Base-by-base conservation (phyloP, 768 basidiomycete genomes). In the Pulveroboletus sp. region DNA sequence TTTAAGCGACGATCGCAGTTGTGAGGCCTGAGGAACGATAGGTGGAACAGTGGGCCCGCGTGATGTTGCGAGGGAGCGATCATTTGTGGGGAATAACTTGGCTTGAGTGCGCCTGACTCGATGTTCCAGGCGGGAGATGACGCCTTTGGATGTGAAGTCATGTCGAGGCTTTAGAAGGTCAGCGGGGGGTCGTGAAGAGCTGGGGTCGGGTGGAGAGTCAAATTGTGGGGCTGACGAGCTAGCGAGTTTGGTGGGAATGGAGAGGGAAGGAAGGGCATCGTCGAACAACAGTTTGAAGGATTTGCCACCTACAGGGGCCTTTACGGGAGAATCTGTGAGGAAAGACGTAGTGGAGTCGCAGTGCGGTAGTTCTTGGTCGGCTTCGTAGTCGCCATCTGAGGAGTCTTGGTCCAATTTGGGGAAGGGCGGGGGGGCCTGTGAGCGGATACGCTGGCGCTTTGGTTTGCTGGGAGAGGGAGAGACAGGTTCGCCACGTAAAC, bases 381-480 rank as follows among this genome's bases (percentile, higher is more conserved):
- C 55, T 21, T 72, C 72, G 34, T 71, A 69, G 49, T 70, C 72
- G 6, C 68, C 69, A 32, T 69, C 29, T 17, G 63, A 65, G 33
- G 58, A 56, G 41, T 66, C 57, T 6, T 44, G 51, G 5, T 56
- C 66, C 33, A 61, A 53, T 37, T 59, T 66, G 35, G 73, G 57
- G 51, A 77, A 71, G 16, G 73, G 63, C 35, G 75, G 64, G 27
- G 58, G 56, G 9, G 66, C 64, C 17, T 75, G 75, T 6, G 77
- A 71, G 32, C 64, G 62, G 43, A 81, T 62, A 35, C 85, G 85
- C 61, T 76, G 76, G 50, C 84, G 78, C 64, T 90, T 90, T 60
- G 80, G 80, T 64, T 89, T 90, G 61, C 76, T 80, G 4, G 89
- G 89, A 16, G 89, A 88, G 4, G 89, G 89, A 0, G 89, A 90